phyloP scores from a whole-genome alignment of 164 flowering plant species.

The Warburgia ugandensis region DNA sequence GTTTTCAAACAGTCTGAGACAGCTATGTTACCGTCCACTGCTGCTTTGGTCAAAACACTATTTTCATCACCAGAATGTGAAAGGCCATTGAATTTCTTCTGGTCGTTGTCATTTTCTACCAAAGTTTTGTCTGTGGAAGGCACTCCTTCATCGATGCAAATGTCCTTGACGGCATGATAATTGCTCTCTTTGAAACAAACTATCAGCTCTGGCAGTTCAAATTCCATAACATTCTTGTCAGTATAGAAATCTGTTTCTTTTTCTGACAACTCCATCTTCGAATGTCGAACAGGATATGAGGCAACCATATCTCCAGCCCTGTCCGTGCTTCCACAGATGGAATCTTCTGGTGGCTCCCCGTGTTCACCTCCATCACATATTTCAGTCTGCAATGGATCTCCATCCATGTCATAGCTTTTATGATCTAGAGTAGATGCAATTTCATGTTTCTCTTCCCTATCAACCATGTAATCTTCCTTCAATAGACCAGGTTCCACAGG shows the following conservation, averaged over 20 bases:
- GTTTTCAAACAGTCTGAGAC: not conserved
- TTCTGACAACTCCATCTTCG: conserved; percentile 16
- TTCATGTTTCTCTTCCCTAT: conserved; percentile 20
- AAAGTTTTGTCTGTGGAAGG: conserved; percentile 31
- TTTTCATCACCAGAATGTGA: conserved; percentile 18
- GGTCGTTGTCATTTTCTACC: conserved; percentile 21
- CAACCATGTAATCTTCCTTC: conserved; percentile 11
- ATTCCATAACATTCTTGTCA: conserved; percentile 41
- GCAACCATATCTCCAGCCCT: conserved; percentile 10
- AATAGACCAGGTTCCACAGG: conserved; percentile 14
- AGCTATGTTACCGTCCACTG: conserved; percentile 1
- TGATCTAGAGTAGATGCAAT: conserved; percentile 11
- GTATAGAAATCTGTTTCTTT: conserved; percentile 26
- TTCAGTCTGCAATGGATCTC: conserved; percentile 12
- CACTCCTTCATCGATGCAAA: conserved; percentile 54
- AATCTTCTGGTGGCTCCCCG: conserved; percentile 14
- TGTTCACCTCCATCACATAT: conserved; percentile 12
- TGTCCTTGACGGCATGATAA: conserved; percentile 45
- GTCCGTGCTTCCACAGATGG: conserved; percentile 8
- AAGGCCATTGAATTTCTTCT: conserved; percentile 6
- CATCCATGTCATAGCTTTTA: not conserved
- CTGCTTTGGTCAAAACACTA: conserved; percentile 15
- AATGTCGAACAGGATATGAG: conserved; percentile 5
- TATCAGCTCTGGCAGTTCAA: conserved; percentile 33
- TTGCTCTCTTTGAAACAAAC: conserved; percentile 38